phyloP scores from a whole-genome alignment of 352 stramenopile genomes.

The Phytophthora sansomeana region DNA sequence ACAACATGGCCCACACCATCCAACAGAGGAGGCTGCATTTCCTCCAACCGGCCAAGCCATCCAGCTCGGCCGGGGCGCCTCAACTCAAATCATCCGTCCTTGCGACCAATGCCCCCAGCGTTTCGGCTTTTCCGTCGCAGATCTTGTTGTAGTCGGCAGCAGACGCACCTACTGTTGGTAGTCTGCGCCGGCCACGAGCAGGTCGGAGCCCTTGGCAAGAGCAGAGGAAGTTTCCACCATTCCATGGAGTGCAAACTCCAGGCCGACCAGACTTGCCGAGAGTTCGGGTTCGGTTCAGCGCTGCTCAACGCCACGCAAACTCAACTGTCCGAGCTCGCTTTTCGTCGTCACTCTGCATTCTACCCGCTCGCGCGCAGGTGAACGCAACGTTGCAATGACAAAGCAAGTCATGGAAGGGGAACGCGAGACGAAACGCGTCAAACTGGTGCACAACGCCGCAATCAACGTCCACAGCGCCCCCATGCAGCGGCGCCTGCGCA shows the following conservation, averaged over 20 bases:
- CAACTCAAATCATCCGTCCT: slow-evolving; percentile 28
- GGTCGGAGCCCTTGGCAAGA: slow-evolving; percentile 2
- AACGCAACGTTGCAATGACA: slow-evolving; percentile 22
- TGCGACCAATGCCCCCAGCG: slow-evolving; percentile 11
- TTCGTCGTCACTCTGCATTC: slow-evolving; percentile 43
- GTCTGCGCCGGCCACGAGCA: not conserved
- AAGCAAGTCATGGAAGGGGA: slow-evolving; percentile 33
- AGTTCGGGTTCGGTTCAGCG: slow-evolving; percentile 40
- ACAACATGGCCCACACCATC: slow-evolving; percentile 20
- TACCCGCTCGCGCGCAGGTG: slow-evolving; percentile 2
- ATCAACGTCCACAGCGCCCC: slow-evolving; percentile 24
- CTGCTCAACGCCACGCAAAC: slow-evolving; percentile 38
- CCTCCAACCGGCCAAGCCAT: slow-evolving; percentile 4
- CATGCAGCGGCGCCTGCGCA: slow-evolving; percentile 59
- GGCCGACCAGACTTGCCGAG: not conserved
- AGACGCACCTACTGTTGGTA: slow-evolving; percentile 12
- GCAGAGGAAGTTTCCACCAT: slow-evolving; percentile 26
- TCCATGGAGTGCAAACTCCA: slow-evolving; percentile 19
- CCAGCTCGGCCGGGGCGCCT: slow-evolving; percentile 15
- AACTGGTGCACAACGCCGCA: slow-evolving; percentile 27
- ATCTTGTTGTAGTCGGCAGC: slow-evolving; percentile 36
- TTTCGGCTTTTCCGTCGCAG: slow-evolving; percentile 8
- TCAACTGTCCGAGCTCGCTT: slow-evolving; percentile 27
- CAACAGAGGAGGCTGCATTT: slow-evolving; percentile 19
- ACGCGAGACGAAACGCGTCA: slow-evolving; percentile 39